Evolutionary conservation across 2,329 filamentous ascomycete species (phyloP).

Genomic region (Colletotrichum higginsianum): DNA sequence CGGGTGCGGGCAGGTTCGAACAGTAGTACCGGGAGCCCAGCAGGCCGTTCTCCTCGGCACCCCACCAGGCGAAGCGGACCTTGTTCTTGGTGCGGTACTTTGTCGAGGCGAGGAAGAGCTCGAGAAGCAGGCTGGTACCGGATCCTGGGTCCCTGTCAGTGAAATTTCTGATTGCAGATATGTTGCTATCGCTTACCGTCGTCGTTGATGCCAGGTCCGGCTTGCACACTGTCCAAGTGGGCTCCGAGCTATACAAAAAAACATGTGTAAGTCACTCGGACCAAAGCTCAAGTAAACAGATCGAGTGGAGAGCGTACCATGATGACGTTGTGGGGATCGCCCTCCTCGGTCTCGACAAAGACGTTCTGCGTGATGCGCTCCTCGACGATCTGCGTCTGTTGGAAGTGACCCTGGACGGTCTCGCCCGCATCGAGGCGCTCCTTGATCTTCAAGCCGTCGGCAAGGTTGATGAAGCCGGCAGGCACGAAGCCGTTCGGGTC

Average conservation of each 20-base stretch:
- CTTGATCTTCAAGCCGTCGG: conserved; percentile 58
- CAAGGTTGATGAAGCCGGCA: conserved; percentile 51
- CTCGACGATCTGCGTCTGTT: conserved; percentile 56
- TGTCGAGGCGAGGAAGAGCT: conserved; percentile 57
- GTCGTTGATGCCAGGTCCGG: conserved; percentile 63
- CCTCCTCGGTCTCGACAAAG: conserved; percentile 61
- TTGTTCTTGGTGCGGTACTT: conserved; percentile 55
- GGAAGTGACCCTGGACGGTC: conserved; percentile 52
- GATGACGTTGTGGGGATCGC: conserved; percentile 59
- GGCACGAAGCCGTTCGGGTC: conserved; percentile 50
- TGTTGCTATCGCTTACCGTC: conserved; percentile 49
- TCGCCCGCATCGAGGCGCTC: conserved; percentile 57
- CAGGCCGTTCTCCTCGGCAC: conserved; percentile 61
- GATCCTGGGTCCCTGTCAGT: conserved; percentile 48
- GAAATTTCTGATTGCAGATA: too few species aligned
- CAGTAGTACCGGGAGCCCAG: conserved; percentile 55
- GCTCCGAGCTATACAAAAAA: conserved; percentile 52
- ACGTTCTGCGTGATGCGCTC: conserved; percentile 60
- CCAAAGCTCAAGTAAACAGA: too few species aligned
- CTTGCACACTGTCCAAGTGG: conserved; percentile 61
- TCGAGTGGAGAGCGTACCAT: conserved; percentile 43
- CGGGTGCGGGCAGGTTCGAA: conserved; percentile 50
- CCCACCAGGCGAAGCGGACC: conserved; percentile 62
- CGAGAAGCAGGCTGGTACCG: conserved; percentile 58
- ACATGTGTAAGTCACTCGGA: background rate